Evolutionary conservation across 805 yeast species (phyloP).

Genomic region (Cyberlindnera euphorbiiphila): DNA sequence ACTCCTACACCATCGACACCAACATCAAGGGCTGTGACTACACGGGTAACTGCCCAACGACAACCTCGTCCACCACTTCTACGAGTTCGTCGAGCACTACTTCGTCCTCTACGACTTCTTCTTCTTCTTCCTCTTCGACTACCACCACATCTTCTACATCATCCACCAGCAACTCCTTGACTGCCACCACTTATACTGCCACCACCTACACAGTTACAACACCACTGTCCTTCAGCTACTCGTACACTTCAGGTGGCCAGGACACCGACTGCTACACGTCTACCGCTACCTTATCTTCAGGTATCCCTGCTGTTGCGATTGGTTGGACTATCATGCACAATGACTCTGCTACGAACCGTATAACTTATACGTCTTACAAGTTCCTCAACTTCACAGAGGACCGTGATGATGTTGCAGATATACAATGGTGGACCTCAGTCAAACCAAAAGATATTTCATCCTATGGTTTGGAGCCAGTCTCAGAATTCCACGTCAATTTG

Average conservation of each 20-base stretch:
- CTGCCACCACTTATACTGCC: slow-evolving; percentile 1
- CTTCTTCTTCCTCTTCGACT: slow-evolving; percentile 13
- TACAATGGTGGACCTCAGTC: too few relatives aligned
- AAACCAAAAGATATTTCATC: too few relatives aligned
- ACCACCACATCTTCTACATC: not conserved
- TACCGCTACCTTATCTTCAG: slow-evolving; percentile 1
- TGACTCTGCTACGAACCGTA: not conserved
- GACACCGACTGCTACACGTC: slow-evolving; percentile 11
- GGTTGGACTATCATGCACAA: slow-evolving; percentile 7
- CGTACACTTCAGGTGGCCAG: slow-evolving; percentile 6
- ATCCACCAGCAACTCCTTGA: slow-evolving; percentile 2
- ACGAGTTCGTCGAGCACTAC: slow-evolving; percentile 7
- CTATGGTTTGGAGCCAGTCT: too few relatives aligned
- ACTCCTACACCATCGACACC: too few relatives aligned
- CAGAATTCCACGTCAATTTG: slow-evolving; percentile 18
- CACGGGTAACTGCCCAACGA: slow-evolving; percentile 5
- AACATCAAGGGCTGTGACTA: slow-evolving; percentile 5
- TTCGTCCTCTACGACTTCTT: slow-evolving; percentile 9
- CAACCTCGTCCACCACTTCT: slow-evolving; percentile 8
- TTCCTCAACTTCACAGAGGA: slow-evolving; percentile 5
- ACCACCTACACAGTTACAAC: slow-evolving; percentile 13
- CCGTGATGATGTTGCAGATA: too few relatives aligned
- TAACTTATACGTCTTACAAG: slow-evolving; percentile 5
- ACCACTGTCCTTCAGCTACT: slow-evolving; percentile 3
- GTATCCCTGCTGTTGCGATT: slow-evolving; percentile 1